These are phyloP conservation scores for Aspergillus conjunctus DNA, from an alignment of 495 filamentous ascomycete genomes.

Conservation along the genomic window DNA sequence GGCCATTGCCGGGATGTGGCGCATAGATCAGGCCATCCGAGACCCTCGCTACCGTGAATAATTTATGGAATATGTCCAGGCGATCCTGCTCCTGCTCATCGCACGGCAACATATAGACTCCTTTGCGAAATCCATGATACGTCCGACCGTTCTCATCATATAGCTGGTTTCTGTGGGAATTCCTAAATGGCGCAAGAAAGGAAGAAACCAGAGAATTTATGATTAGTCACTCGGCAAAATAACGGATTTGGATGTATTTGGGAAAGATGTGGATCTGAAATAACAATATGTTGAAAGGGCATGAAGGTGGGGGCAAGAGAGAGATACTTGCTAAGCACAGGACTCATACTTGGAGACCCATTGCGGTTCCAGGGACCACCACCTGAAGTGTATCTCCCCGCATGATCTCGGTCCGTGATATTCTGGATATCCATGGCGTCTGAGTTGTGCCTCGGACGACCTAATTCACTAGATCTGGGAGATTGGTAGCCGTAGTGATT, in stretches of 20 bases:
- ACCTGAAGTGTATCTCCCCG: conserved; percentile 27
- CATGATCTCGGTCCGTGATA: conserved; percentile 42
- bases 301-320: conserved; percentile 18
- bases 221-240: conserved; percentile 25
- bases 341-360: conserved; percentile 33
- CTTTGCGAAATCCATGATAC: conserved; percentile 53
- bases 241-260: conserved; percentile 1
- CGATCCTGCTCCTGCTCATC: conserved; percentile 69
- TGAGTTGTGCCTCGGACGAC: conserved; percentile 42
- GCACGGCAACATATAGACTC: conserved; percentile 54
- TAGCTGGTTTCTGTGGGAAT: conserved; percentile 36
- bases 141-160: conserved; percentile 51
- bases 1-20: conserved; percentile 50
- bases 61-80: conserved; percentile 76
- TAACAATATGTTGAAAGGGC: not conserved
- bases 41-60: conserved; percentile 68
- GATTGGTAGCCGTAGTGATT: conserved; percentile 37
- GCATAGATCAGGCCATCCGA: conserved; percentile 55
- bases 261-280: not conserved
- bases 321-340: conserved; percentile 39
- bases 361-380: conserved; percentile 35
- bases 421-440: conserved; percentile 48
- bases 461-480: conserved; percentile 33
- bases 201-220: conserved; percentile 2
- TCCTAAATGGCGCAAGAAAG: conserved; percentile 26